These are phyloP conservation scores for Micractinium conductrix DNA, from an alignment of 139 green algal species.

Conservation along the genomic window DNA sequence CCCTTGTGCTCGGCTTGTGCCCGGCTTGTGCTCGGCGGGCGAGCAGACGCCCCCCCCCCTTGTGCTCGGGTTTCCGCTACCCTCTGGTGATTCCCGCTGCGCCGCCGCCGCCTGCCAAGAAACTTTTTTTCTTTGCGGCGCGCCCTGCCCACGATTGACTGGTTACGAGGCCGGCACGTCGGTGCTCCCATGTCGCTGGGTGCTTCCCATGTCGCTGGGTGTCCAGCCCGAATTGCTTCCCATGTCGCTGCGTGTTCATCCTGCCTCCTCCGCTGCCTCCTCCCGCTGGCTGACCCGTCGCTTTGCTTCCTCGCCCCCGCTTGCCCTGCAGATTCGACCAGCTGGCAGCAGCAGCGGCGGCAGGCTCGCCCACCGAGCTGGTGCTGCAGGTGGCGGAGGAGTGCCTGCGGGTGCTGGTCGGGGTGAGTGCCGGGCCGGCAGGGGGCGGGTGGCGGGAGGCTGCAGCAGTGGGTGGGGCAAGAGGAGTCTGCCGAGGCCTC, in stretches of 20 bases:
- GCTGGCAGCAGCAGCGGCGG: constrained; percentile 16
- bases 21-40: too few relatives aligned
- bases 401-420: constrained; percentile 11
- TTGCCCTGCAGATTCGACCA: constrained; percentile 23
- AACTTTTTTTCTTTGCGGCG: too few relatives aligned
- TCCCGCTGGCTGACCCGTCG: neutral
- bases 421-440: neutral
- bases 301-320: neutral
- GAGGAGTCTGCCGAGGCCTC: too few relatives aligned
- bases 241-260: neutral
- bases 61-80: too few relatives aligned
- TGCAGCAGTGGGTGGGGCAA: too few relatives aligned
- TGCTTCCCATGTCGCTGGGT: neutral
- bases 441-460: too few relatives aligned
- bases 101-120: too few relatives aligned
- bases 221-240: neutral
- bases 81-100: too few relatives aligned
- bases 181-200: too few relatives aligned
- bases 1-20: too few relatives aligned
- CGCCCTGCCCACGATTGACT: neutral
- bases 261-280: neutral
- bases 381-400: constrained; percentile 11
- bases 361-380: constrained; percentile 13
- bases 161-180: neutral
- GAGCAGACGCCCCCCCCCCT: too few relatives aligned